A percentile compares a stretch with the other conserved stretches of the same genome.
Conservation (phyloP, 768 basidiomycete species). For the Tylopilus rubrobrunneus region DNA sequence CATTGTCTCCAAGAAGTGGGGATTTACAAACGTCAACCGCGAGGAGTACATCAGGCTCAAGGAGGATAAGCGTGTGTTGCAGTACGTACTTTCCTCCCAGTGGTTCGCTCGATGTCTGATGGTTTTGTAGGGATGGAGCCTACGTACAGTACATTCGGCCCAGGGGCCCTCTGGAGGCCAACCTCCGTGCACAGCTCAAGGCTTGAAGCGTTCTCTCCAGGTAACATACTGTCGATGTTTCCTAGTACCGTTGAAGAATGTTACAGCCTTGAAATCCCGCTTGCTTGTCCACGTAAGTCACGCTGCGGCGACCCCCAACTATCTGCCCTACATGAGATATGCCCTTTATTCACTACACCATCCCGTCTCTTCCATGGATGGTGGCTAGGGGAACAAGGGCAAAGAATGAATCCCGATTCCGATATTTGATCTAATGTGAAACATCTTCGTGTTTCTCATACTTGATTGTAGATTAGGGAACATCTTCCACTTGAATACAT, state of each 20-base stretch:
- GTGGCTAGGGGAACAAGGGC: slow-evolving; percentile 84
- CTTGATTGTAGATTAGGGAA: slow-evolving; percentile 18
- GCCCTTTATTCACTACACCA: slow-evolving; percentile 77
- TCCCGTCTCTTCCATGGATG: slow-evolving; percentile 44
- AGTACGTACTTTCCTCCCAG: slow-evolving; percentile 49
- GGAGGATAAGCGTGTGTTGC: slow-evolving; percentile 84
- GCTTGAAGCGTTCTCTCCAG: slow-evolving; percentile 42
- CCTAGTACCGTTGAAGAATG: slow-evolving; percentile 18
- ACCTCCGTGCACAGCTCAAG: slow-evolving; percentile 79
- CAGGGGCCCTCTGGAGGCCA: slow-evolving; percentile 80
- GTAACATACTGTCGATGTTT: slow-evolving; percentile 5
- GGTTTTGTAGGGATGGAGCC: slow-evolving; percentile 63
- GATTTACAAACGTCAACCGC: slow-evolving; percentile 92
- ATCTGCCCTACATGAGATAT: slow-evolving; percentile 17
- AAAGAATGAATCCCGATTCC: slow-evolving; percentile 43
- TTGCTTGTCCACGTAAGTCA: slow-evolving; percentile 8
- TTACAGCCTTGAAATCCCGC: slow-evolving; percentile 16
- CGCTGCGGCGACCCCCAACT: background rate
- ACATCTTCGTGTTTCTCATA: slow-evolving; percentile 14
- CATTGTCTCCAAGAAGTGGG: slow-evolving; percentile 97
- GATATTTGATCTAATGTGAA: slow-evolving; percentile 17
- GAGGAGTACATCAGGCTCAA: slow-evolving; percentile 86
- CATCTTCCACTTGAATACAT: slow-evolving; percentile 10
- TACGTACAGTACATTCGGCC: slow-evolving; percentile 93
- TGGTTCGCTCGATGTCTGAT: background rate